Base-by-base conservation (phyloP, 2,329 filamentous ascomycete genomes). In the Cercospora canescens region DNA sequence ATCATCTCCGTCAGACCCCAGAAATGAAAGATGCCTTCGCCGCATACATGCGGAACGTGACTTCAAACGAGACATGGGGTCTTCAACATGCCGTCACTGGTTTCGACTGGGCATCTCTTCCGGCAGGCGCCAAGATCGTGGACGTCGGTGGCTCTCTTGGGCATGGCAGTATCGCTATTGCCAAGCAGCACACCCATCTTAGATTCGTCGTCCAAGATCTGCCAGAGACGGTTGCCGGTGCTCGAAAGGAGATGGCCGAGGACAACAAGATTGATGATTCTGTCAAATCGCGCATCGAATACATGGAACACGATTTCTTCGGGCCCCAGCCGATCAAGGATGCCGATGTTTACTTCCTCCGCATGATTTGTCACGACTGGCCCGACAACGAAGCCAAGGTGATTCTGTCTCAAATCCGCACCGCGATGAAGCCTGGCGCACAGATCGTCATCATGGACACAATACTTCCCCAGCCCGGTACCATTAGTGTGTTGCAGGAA, bases 81-180 rank as follows among this genome's bases (percentile, higher is more conserved):
- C 71, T 87, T 4, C 76, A 76, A 26, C 81, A 87, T 69, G 79
- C 89, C 9, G 79, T 87, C 2, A 76, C 85, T 39, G 83, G 82
- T 50, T 88, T 85, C 70, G 83, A 87, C 70, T 84, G 88, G 70
- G 75, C 79, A 1, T 79, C 79, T 1, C 74, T 88, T 1, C 67
- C 67, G 6, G 72, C 76, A 5, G 86, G 82, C 3, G 85, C 80
- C 0, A 76, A 89, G 41, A 85, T 89, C 4, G 87, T 89, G 62
- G 71, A 83, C 24, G 81, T 81, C 32, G 67, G 67, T 54, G 67
- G 82, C 21, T 82, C 81, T 5, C 78, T 73, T 8, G 82, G 81
- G 12, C 78, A 81, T 65, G 79, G 80, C 59, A 72, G 77, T n/a
- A 75, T 82, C 30, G 76, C 78, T 4, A 74, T 84, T 3, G 81